Evolutionary conservation across 2,329 filamentous ascomycete species (phyloP).

Genomic region (Sphaerulina musiva): DNA sequence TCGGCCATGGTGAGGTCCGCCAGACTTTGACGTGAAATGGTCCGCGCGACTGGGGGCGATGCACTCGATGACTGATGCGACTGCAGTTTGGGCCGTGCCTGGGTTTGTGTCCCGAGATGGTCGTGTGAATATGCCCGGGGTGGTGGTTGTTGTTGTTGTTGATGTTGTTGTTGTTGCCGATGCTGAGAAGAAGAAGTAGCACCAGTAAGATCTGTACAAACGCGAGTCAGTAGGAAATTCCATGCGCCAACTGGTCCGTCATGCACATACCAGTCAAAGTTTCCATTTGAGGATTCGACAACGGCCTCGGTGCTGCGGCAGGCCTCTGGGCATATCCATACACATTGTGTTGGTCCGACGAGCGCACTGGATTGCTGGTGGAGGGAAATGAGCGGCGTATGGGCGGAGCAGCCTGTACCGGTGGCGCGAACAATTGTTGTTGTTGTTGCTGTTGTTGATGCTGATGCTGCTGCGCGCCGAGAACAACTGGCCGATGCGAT

Average conservation of each 20-base stretch:
- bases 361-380: constrained; percentile 22
- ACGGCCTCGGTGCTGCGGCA: constrained; percentile 33
- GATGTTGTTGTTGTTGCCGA: constrained; percentile 34
- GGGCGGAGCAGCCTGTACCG: constrained; percentile 13
- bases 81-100: constrained; percentile 27
- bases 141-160: neutral
- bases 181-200: constrained; percentile 41
- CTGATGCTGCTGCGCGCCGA: constrained; percentile 5
- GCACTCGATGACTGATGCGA: constrained; percentile 15
- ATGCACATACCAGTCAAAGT: constrained; percentile 40
- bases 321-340: constrained; percentile 22
- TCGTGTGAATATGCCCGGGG: constrained; percentile 32
- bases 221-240: constrained; percentile 16
- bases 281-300: constrained; percentile 45
- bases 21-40: constrained; percentile 40
- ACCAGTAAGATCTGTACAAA: constrained; percentile 37
- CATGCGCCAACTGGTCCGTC: neutral
- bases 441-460: constrained; percentile 3
- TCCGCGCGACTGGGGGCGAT: constrained; percentile 33
- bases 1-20: constrained; percentile 45
- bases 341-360: constrained; percentile 1
- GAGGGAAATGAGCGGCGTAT: constrained; percentile 23
- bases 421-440: constrained; percentile 10
- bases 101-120: constrained; percentile 26
- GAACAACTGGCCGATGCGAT: neutral